Evolutionary conservation across 345 rosid genomes (phyloP), one percentile per base, ranked within the genome.

Genomic region (Brassica rapa): DNA sequence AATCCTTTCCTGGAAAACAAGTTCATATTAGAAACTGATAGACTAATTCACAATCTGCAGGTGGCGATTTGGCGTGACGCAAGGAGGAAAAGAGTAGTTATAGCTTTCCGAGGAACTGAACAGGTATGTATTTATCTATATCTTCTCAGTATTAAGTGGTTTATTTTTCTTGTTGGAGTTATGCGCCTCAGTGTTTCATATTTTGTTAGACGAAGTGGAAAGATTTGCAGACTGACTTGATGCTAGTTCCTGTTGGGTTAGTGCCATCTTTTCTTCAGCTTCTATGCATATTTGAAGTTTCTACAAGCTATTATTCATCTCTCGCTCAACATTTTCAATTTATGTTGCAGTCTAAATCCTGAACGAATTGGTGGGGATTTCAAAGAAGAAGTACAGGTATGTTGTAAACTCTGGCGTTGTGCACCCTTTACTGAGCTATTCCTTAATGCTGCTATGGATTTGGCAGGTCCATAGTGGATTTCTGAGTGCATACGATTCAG

Each of bases 31-130:
- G 67, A 60, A 19, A 68, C 19, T 71, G 75, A 65, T 57, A 77
- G 69, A 81, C 76, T 80, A 37, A 87, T 66, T 73, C 61, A 25
- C 71, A 43, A 71, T 41, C 72, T 77, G 60, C 86, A 94, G 98
- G 92, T 89, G 68, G 98, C 98, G 80, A 87, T 94, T 73, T 94
- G 98, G 98, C 97, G 93, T 78, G 98, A 94, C 82, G 83, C 85
- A 72, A 88, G 87, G 66, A 82, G 92, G 79, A 89, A 77, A 84
- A 87, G 93, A 83, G 73, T 94, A 66, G 93, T 94, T 69, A 79
- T 94, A 74, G 95, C 98, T 77, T 94, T 94, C 85, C 89, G 98
- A 81, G 98, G 98, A 68, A 94, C 98, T 15, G 98, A 94, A 78
- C 97, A 94, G 85, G 98, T 94, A 84, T 39, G 89, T 78, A 6